Percentiles rank a stretch among this genome's conserved stretches.
Conservation (phyloP, 208 protist species). For the Borovskyia barvae region DNA sequence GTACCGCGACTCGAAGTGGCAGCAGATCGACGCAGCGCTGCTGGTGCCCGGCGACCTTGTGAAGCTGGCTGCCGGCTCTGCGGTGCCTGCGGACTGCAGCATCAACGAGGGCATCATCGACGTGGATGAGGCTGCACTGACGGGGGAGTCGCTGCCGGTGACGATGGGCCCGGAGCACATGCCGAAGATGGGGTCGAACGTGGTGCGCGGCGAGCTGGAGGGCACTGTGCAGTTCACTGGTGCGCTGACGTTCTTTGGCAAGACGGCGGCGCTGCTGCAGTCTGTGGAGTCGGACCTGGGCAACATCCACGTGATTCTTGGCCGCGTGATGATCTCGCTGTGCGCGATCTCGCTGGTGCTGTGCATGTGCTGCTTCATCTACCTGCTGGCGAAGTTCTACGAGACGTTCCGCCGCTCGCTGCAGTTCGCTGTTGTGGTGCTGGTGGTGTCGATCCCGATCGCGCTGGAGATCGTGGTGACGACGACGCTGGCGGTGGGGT, state of each 20-base stretch:
- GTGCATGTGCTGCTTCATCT: conserved; percentile 78
- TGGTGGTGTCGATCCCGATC: conserved; percentile 94
- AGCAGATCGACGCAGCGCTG: conserved; percentile 72
- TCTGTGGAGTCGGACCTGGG: conserved; percentile 78
- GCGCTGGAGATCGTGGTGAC: conserved; percentile 85
- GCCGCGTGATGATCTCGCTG: conserved; percentile 65
- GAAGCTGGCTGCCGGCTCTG: conserved; percentile 87
- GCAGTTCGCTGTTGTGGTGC: conserved; percentile 82
- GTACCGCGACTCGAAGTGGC: conserved; percentile 81
- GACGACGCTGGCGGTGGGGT: conserved; percentile 90
- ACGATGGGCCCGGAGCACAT: conserved; percentile 81
- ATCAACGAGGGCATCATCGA: conserved; percentile 89
- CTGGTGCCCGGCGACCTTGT: conserved; percentile 95
- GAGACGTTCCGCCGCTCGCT: conserved; percentile 57
- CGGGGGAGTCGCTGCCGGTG: conserved; percentile 95
- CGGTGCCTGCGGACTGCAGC: conserved; percentile 92
- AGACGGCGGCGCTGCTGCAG: conserved; percentile 88
- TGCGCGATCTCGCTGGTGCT: conserved; percentile 58
- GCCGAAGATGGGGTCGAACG: conserved; percentile 92
- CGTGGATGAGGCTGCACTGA: conserved; percentile 94
- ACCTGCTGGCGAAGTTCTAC: conserved; percentile 71
- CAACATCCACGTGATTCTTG: conserved; percentile 62
- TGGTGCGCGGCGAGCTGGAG: conserved; percentile 77
- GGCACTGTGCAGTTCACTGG: conserved; percentile 89
- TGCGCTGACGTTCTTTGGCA: conserved; percentile 92